Evolutionary conservation across 2,329 filamentous ascomycete species (phyloP).

Genomic region (Cordyceps fumosorosea): DNA sequence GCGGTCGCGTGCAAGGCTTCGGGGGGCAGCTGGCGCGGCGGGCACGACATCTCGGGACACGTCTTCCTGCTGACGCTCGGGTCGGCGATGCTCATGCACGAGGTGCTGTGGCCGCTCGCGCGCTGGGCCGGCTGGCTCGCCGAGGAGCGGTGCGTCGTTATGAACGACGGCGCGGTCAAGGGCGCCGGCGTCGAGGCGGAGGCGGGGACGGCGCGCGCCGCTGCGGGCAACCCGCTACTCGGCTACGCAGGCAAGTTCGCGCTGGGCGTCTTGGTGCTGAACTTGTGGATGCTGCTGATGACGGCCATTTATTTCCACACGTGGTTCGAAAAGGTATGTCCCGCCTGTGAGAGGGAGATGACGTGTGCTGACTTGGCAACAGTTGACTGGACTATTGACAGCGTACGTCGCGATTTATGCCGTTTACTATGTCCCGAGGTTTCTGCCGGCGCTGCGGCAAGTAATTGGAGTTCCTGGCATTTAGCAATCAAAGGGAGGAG

Average conservation of each 20-base stretch:
- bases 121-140: constrained; percentile 33
- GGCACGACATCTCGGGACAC: constrained; percentile 93
- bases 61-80: constrained; percentile 87
- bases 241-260: constrained; percentile 50
- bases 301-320: constrained; percentile 98
- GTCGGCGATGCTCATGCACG: constrained; percentile 73
- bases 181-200: constrained; percentile 48
- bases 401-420: constrained; percentile 40
- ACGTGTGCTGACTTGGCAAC: constrained; percentile 19
- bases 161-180: constrained; percentile 60
- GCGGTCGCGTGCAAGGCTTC: constrained; percentile 74
- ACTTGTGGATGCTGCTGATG: constrained; percentile 97
- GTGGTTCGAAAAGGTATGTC: constrained; percentile 86
- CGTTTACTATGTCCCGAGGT: constrained; percentile 47
- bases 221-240: constrained; percentile 25
- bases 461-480: constrained; percentile 46
- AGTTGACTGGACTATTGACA: constrained; percentile 49
- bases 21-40: constrained; percentile 83
- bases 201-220: constrained; percentile 21
- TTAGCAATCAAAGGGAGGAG: constrained; percentile 20
- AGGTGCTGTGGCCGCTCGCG: constrained; percentile 57
- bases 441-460: constrained; percentile 38
- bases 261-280: constrained; percentile 59
- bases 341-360: too few species aligned
- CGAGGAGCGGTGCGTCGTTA: constrained; percentile 61